Percentiles rank a stretch among this genome's conserved stretches.
Evolutionary conservation across 441 rosid genomes (phyloP).

Genomic region (Populus hybrid): DNA sequence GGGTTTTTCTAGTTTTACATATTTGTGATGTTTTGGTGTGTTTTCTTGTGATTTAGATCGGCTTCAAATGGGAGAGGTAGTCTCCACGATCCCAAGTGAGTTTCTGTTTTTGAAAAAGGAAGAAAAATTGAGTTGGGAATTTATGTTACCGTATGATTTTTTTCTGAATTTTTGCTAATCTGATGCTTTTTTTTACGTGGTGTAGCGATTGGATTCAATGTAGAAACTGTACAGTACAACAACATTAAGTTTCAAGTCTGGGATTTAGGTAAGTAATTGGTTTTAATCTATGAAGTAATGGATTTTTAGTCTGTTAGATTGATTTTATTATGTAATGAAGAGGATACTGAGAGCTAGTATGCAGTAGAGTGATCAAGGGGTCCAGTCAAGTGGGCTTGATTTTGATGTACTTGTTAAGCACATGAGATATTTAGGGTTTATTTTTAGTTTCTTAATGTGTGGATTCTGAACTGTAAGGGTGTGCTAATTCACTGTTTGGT

Average conservation of each 20-base stretch:
- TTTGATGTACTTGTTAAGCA: neutral
- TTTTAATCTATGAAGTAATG: neutral
- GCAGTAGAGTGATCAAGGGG: neutral
- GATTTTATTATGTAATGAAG: neutral
- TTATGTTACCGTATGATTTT: too few species aligned
- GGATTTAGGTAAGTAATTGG: constrained; percentile 62
- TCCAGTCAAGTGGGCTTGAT: neutral
- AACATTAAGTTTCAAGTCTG: constrained; percentile 87
- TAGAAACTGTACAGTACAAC: constrained; percentile 76
- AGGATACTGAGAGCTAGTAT: neutral
- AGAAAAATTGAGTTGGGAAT: neutral
- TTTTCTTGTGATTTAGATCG: constrained; percentile 51
- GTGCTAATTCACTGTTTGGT: neutral
- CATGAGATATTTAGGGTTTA: neutral
- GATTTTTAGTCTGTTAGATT: neutral
- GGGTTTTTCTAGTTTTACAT: neutral
- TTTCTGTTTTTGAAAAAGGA: neutral
- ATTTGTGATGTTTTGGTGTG: neutral
- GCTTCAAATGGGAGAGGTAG: constrained; percentile 89
- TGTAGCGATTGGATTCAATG: constrained; percentile 89
- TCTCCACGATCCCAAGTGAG: constrained; percentile 81
- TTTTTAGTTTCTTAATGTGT: neutral
- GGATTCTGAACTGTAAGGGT: neutral
- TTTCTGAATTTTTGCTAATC: neutral
- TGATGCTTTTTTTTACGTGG: constrained; percentile 3